Base-by-base conservation (phyloP, 305 asterid genomes). In the Rubia occidens region DNA sequence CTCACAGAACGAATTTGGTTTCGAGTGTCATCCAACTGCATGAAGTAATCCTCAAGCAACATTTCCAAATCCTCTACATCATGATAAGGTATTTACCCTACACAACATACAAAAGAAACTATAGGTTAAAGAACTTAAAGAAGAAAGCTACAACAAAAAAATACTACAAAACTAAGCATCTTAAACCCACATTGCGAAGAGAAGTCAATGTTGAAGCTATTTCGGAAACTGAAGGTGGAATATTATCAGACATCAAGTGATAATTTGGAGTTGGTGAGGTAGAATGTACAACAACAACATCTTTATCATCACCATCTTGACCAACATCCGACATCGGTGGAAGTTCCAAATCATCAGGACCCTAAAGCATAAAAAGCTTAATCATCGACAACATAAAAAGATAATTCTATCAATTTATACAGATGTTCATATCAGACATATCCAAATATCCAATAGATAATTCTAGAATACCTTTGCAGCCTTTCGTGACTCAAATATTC, bases 51-150 rank as follows among this genome's bases (percentile, higher is more conserved):
- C 78, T 90, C 97, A 4, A 94, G 95, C 88, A 94, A 80, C 98
- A 94, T 94, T 78, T 94, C 97, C 13, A 89, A 81, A 82, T 90
- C 98, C 83, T 94, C 98, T 68, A 94, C 96, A 74, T 94, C 95
- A 63, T 81, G 66, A 70, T 85, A 88, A 77, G 1, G 1, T 24
- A 24, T 24, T 24, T 24, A 24, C 26, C 26, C 26, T 24, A 1
- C 26, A 24, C 26, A 24, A 24, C 26, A 24, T 24, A 24, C 26
- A 24, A 1, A 24, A 24, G 26, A 0, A 24, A 24, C 26, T 24
- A 24, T 24, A 24, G 26, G 26, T 24, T 24, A 24, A 24, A 24
- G 26, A 24, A 24, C 26, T 24, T 24, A 24, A 24, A 24, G 26
- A 24, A 24, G 26, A 24, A 24, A 24, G 26, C 26, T 24, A 24